These are phyloP conservation scores for Tricholoma bakamatsutake DNA, from an alignment of 768 basidiomycete genomes.

Conservation along the genomic window DNA sequence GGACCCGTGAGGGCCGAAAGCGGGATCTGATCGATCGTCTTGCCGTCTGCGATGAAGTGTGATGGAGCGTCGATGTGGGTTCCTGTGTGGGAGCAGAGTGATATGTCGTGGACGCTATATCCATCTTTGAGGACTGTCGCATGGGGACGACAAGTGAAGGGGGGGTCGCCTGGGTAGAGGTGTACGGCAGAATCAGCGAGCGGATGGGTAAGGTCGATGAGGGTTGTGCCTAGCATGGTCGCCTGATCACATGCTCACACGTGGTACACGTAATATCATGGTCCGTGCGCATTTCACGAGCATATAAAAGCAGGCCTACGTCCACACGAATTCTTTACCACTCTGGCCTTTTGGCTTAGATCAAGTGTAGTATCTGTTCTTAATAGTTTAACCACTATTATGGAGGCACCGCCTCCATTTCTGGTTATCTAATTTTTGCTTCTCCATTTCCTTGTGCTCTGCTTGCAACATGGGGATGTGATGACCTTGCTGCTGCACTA, in stretches of 20 bases:
- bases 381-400: slow-evolving; percentile 73
- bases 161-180: slow-evolving; percentile 53
- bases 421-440: slow-evolving; percentile 55
- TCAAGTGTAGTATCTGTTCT: slow-evolving; percentile 98
- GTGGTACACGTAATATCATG: background rate
- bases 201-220: slow-evolving; percentile 52
- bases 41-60: slow-evolving; percentile 58
- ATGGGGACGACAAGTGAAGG: slow-evolving; percentile 32
- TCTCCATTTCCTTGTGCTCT: slow-evolving; percentile 47
- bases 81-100: slow-evolving; percentile 65
- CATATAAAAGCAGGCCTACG: slow-evolving; percentile 1
- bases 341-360: slow-evolving; percentile 96
- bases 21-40: slow-evolving; percentile 52
- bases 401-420: slow-evolving; percentile 48
- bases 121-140: slow-evolving; percentile 40
- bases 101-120: slow-evolving; percentile 45
- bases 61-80: slow-evolving; percentile 78
- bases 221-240: background rate
- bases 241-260: no score
- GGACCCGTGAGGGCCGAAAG: slow-evolving; percentile 48
- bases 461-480: slow-evolving; percentile 50
- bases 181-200: slow-evolving; percentile 35
- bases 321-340: slow-evolving; percentile 45
- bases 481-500: slow-evolving; percentile 56
- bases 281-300: slow-evolving; percentile 10